Conservation (phyloP, 306 rosid genomes). For the Vigna unguiculata region DNA sequence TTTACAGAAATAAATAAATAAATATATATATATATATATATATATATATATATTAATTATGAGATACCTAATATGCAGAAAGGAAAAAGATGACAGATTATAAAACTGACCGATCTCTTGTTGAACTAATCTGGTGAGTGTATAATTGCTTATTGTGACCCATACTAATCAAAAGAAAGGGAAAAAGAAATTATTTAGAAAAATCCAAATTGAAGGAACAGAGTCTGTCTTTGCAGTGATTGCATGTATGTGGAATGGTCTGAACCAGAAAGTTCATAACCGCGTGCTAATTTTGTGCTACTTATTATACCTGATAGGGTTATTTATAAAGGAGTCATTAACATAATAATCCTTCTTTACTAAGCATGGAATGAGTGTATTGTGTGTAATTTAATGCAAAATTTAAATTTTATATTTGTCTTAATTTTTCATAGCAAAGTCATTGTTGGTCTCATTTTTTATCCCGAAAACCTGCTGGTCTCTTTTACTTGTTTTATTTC, state of each 20-base stretch:
- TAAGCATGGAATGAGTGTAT: neutral
- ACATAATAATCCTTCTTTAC: neutral
- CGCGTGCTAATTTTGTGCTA: neutral
- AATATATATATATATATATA: too few relatives aligned
- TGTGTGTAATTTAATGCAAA: neutral
- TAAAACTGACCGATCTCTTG: neutral
- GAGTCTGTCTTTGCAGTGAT: slow-evolving; percentile 15
- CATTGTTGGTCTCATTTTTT: neutral
- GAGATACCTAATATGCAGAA: neutral
- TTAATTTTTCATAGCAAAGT: too few relatives aligned
- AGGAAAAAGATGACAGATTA: neutral
- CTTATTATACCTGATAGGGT: too few relatives aligned
- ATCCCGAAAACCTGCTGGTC: too few relatives aligned
- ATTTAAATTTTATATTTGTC: neutral
- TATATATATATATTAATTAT: too few relatives aligned
- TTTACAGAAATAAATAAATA: too few relatives aligned
- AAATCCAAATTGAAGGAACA: neutral
- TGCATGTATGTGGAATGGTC: slow-evolving; percentile 33
- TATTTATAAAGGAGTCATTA: too few relatives aligned
- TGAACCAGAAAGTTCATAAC: neutral
- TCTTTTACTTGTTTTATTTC: too few relatives aligned
- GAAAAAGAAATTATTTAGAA: neutral
- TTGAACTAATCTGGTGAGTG: neutral
- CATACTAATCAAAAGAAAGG: neutral
- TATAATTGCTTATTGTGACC: too few relatives aligned